Evolutionary conservation across 2,329 filamentous ascomycete species (phyloP), one percentile per base, ranked within the genome.

Genomic region (Ophiostoma himal-ulmi): DNA sequence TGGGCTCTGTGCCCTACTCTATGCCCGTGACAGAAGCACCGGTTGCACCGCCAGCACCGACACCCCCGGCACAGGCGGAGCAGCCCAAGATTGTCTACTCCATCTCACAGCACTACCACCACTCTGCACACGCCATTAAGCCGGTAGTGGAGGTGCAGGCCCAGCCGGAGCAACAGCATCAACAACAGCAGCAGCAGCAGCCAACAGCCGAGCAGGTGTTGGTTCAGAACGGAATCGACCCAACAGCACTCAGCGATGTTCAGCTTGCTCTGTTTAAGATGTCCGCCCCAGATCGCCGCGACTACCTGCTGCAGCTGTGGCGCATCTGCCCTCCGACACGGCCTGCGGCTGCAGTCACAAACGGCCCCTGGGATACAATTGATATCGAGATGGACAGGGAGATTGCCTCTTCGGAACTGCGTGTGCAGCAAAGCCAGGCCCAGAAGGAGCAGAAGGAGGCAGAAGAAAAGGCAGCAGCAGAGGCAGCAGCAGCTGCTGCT

Each of bases 281-380:
- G 73, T 92, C 92, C 69, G 89, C 91, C 71, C 82, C 86, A 34
- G 83, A 89, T 62, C 92, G 96, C 78, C 88, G 90, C 76, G 81
- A 89, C 71, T 87, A 92, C 30, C 84, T 97, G 20, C 83, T 96
- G 54, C 90, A 96, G 78, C 87, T 96, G 20, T 97, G 93, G 93
- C 89, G 88, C 71, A 92, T 94, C 74, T 92, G 88, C 71, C 91
- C 91, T 30, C 91, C 91, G 0, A 85, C 83, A 60, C 86, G 85
- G 73, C 81, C 69, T 0, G 41, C 62, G 69, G 86, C 87, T 73
- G 81, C 83, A 7, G 67, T 67, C 0, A 64, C 67, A 17, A 67
- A 83, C 11, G 77, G 87, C 11, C 83, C 84, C 3, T 85, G 83
- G 83, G 82, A 78, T 72, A 83, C 78, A 75, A 86, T 72, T 14